Percentiles rank a stretch among this genome's conserved stretches.
phyloP scores from a whole-genome alignment of 2,329 filamentous ascomycete genomes.

The Colletotrichum tanaceti region DNA sequence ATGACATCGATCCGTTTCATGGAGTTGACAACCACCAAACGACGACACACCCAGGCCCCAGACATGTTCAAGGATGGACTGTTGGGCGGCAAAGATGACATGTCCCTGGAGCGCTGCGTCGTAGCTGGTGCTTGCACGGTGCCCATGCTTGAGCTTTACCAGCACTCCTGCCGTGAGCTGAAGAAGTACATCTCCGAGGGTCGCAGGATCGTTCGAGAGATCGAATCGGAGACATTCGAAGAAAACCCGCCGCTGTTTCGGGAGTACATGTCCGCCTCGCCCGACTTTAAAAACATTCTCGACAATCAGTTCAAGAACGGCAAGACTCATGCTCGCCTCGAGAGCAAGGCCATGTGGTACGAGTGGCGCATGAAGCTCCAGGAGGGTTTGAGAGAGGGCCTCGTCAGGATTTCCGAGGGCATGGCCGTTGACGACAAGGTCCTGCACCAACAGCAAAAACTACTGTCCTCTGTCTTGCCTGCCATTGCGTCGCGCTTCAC shows the following conservation, averaged over 20 bases:
- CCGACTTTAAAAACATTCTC: constrained; percentile 87
- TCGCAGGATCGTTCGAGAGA: constrained; percentile 86
- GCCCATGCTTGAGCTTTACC: constrained; percentile 93
- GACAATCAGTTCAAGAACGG: constrained; percentile 98
- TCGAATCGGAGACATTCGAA: constrained; percentile 87
- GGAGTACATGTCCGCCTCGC: constrained; percentile 87
- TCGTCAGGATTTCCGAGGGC: constrained; percentile 79
- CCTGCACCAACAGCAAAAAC: constrained; percentile 74
- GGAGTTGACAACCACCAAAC: constrained; percentile 96
- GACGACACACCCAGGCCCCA: constrained; percentile 83
- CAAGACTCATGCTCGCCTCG: constrained; percentile 88
- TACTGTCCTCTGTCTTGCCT: constrained; percentile 77
- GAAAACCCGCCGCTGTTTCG: constrained; percentile 92
- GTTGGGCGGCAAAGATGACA: constrained; percentile 59
- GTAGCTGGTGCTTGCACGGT: constrained; percentile 91
- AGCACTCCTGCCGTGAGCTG: constrained; percentile 94
- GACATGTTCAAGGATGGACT: constrained; percentile 57
- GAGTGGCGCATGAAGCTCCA: constrained; percentile 94
- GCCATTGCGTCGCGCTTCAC: constrained; percentile 70
- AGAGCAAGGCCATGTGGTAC: constrained; percentile 98
- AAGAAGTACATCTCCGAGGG: constrained; percentile 98
- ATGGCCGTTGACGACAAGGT: constrained; percentile 79
- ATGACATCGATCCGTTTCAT: constrained; percentile 98
- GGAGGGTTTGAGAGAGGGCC: constrained; percentile 81
- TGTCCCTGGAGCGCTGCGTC: constrained; percentile 80